A percentile compares a stretch with the other conserved stretches of the same genome.
These are phyloP conservation scores for Termitomyces sp. DNA, from an alignment of 1,284 basidiomycete species.

Conservation along the genomic window DNA sequence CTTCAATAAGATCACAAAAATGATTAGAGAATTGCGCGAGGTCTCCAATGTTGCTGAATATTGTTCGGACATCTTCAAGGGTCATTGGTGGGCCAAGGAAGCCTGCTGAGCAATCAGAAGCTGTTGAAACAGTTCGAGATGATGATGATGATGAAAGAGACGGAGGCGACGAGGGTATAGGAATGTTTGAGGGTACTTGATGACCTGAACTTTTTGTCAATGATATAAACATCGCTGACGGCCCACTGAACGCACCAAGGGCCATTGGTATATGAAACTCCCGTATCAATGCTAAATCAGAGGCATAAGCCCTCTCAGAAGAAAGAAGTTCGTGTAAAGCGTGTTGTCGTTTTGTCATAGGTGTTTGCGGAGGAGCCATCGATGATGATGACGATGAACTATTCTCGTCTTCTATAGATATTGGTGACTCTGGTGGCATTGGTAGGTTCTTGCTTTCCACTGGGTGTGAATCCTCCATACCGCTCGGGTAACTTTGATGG, in stretches of 20 bases:
- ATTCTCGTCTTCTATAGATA: constrained; percentile 19
- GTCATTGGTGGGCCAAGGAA: constrained; percentile 59
- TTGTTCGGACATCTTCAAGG: constrained; percentile 62
- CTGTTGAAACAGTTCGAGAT: constrained; percentile 49
- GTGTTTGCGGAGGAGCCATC: constrained; percentile 14
- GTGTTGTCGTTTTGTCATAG: constrained; percentile 71
- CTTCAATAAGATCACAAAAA: constrained; percentile 56
- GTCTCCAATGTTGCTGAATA: constrained; percentile 79
- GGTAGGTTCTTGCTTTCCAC: constrained; percentile 20
- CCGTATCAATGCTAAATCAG: constrained; percentile 79
- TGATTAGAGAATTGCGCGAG: constrained; percentile 68
- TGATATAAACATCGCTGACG: constrained; percentile 4
- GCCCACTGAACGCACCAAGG: constrained; percentile 41
- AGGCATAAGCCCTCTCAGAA: constrained; percentile 85
- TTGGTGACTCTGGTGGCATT: constrained; percentile 21
- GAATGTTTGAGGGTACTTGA: constrained; percentile 32
- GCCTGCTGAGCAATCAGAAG: constrained; percentile 45
- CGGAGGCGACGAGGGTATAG: constrained; percentile 25
- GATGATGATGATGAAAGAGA: constrained; percentile 37
- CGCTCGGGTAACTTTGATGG: constrained; percentile 19
- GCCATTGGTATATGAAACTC: constrained; percentile 82
- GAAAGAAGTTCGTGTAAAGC: constrained; percentile 79
- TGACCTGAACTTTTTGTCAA: constrained; percentile 33
- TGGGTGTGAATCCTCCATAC: constrained; percentile 15
- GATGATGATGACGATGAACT: constrained; percentile 16